A percentile compares a stretch with the other conserved stretches of the same genome.
phyloP scores from a whole-genome alignment of 2,329 filamentous ascomycete genomes.

The Microdochium nivale region DNA sequence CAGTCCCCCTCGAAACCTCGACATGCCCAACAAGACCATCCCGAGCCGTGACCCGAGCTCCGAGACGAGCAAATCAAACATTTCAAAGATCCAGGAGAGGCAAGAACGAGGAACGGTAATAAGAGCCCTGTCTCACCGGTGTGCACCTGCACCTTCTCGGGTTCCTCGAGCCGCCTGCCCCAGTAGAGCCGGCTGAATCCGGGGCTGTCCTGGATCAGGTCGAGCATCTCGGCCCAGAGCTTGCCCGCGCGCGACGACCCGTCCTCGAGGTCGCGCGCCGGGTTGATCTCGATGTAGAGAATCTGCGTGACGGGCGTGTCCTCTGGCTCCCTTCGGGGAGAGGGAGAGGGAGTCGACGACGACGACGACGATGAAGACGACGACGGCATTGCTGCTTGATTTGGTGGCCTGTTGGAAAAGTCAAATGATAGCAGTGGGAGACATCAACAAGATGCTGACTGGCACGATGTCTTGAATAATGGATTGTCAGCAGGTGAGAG shows the following conservation, averaged over 20 bases:
- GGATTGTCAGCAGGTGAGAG: too few species aligned
- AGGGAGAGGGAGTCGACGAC: background rate
- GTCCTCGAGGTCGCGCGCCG: constrained; percentile 3
- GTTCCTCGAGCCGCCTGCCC: constrained; percentile 19
- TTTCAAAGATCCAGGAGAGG: too few species aligned
- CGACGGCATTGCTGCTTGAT: background rate
- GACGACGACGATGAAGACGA: background rate
- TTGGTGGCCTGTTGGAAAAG: background rate
- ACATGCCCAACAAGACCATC: too few species aligned
- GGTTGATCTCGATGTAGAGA: constrained; percentile 7
- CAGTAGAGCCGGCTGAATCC: constrained; percentile 19
- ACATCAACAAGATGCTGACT: too few species aligned
- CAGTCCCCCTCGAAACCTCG: too few species aligned
- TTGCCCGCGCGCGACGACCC: constrained; percentile 1
- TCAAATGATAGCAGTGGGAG: background rate
- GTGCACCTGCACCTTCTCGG: constrained; percentile 18
- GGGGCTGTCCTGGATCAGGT: constrained; percentile 3
- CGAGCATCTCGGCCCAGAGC: constrained; percentile 4
- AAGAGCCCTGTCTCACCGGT: constrained; percentile 14
- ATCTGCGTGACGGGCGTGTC: constrained; percentile 8
- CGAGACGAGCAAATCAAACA: too few species aligned
- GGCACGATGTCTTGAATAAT: too few species aligned
- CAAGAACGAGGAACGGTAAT: too few species aligned
- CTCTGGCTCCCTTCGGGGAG: background rate
- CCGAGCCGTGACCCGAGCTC: too few species aligned